Percentiles rank a stretch among this genome's conserved stretches.
Evolutionary conservation across 2,329 filamentous ascomycete genomes (phyloP).

Genomic region (Sphaerulina populicola): DNA sequence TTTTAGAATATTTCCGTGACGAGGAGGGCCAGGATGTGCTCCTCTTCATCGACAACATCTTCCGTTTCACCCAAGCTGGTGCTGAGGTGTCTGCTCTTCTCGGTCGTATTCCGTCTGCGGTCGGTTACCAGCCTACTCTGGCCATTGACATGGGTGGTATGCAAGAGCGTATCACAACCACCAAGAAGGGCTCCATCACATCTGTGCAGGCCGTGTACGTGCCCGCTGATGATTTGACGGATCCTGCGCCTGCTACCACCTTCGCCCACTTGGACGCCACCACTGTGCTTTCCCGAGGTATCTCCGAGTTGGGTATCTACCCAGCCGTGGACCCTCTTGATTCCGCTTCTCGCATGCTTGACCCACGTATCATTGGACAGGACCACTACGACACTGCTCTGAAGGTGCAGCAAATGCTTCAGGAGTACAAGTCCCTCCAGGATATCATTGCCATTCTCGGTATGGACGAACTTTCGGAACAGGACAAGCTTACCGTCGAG

Average conservation of each 20-base stretch:
- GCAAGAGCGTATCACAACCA: slow-evolving; percentile 99
- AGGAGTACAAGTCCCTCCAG: slow-evolving; percentile 99
- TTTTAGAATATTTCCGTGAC: slow-evolving; percentile 58
- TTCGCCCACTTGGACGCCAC: slow-evolving; percentile 99
- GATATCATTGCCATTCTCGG: slow-evolving; percentile 98
- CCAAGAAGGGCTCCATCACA: slow-evolving; percentile 98
- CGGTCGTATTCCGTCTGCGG: slow-evolving; percentile 98
- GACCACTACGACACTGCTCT: slow-evolving; percentile 95
- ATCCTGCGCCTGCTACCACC: slow-evolving; percentile 97
- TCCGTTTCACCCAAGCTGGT: slow-evolving; percentile 99
- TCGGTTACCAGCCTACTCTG: slow-evolving; percentile 99
- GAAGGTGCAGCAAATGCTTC: slow-evolving; percentile 96
- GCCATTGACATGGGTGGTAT: slow-evolving; percentile 98
- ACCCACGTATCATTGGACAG: slow-evolving; percentile 95
- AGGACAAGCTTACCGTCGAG: slow-evolving; percentile 99
- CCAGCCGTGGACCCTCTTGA: slow-evolving; percentile 98
- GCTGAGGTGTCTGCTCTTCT: slow-evolving; percentile 99
- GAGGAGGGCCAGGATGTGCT: slow-evolving; percentile 88
- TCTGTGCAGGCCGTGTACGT: slow-evolving; percentile 99
- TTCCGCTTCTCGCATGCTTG: slow-evolving; percentile 98
- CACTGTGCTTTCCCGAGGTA: slow-evolving; percentile 99
- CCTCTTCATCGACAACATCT: slow-evolving; percentile 99
- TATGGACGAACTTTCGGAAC: slow-evolving; percentile 99
- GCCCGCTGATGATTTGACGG: slow-evolving; percentile 99
- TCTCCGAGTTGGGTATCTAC: slow-evolving; percentile 99